Conservation (phyloP, 2,329 filamentous ascomycete species). For the Eutypella sp. region DNA sequence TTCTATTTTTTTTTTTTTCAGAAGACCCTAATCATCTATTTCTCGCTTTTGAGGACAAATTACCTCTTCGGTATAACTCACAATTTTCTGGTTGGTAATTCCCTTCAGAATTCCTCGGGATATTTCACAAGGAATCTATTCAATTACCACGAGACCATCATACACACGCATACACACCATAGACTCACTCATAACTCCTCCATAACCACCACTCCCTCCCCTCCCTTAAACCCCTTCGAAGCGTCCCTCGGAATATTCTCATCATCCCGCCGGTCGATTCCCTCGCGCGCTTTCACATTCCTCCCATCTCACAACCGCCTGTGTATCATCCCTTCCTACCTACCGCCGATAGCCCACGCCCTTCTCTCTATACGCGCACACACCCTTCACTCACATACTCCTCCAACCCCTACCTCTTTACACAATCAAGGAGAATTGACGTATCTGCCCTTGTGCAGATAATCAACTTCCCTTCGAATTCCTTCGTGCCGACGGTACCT, state of each 20-base stretch:
- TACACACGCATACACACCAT: no score
- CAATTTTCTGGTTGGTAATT: constrained; percentile 16
- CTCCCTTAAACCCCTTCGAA: constrained; percentile 1
- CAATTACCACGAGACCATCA: constrained; percentile 2
- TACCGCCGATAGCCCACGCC: constrained; percentile 10
- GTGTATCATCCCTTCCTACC: constrained; percentile 12
- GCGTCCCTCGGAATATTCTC: background rate
- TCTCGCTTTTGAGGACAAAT: constrained; percentile 20
- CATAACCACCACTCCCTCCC: no score
- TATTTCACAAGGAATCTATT: constrained; percentile 1
- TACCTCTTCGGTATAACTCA: constrained; percentile 19
- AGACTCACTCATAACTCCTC: no score
- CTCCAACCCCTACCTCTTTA: no score
- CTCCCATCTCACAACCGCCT: constrained; percentile 25
- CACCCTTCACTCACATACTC: no score
- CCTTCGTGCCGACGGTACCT: constrained; percentile 24
- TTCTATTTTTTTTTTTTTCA: no score
- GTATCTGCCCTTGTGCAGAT: constrained; percentile 17
- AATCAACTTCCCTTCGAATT: constrained; percentile 17
- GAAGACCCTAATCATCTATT: constrained; percentile 13
- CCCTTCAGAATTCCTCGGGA: background rate
- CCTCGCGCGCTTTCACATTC: no score
- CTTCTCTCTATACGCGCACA: no score
- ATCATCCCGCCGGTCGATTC: constrained; percentile 5
- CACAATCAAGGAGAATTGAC: constrained; percentile 19